phyloP scores from a whole-genome alignment of 1,284 basidiomycete species.

The Abortiporus biennis region DNA sequence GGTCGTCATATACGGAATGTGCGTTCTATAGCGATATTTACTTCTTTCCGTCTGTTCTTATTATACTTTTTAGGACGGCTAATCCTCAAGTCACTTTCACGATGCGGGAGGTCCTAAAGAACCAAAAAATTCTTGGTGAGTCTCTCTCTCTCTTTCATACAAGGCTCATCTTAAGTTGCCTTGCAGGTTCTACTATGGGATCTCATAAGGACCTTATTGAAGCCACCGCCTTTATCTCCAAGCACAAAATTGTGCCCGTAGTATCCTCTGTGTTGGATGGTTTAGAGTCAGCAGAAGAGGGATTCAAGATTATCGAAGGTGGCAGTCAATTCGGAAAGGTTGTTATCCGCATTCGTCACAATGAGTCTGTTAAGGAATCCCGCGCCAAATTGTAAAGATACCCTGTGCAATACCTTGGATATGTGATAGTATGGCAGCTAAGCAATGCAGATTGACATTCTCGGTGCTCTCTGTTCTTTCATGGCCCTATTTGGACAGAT shows the following conservation, averaged over 20 bases:
- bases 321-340: conserved; percentile 77
- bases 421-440: too few relatives aligned
- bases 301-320: conserved; percentile 59
- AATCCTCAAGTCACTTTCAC: conserved; percentile 58
- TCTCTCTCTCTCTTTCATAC: conserved; percentile 9
- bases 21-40: conserved; percentile 20
- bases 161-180: conserved; percentile 5
- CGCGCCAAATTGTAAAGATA: too few relatives aligned
- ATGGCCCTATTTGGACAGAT: neutral
- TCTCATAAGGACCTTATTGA: conserved; percentile 71
- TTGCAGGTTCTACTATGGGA: conserved; percentile 76
- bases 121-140: conserved; percentile 70
- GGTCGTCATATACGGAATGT: conserved; percentile 79
- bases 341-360: conserved; percentile 38
- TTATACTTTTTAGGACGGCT: conserved; percentile 50
- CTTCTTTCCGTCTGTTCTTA: conserved; percentile 52
- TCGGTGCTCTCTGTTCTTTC: too few relatives aligned
- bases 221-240: conserved; percentile 64
- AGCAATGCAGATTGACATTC: too few relatives aligned
- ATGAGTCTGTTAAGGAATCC: too few relatives aligned
- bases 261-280: conserved; percentile 72
- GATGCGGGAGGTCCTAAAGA: conserved; percentile 78
- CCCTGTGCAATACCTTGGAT: too few relatives aligned
- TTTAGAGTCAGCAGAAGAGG: conserved; percentile 61
- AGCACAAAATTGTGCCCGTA: conserved; percentile 67